Evolutionary conservation across 495 filamentous ascomycete genomes (phyloP).

Genomic region (Xylaria bambusicola): DNA sequence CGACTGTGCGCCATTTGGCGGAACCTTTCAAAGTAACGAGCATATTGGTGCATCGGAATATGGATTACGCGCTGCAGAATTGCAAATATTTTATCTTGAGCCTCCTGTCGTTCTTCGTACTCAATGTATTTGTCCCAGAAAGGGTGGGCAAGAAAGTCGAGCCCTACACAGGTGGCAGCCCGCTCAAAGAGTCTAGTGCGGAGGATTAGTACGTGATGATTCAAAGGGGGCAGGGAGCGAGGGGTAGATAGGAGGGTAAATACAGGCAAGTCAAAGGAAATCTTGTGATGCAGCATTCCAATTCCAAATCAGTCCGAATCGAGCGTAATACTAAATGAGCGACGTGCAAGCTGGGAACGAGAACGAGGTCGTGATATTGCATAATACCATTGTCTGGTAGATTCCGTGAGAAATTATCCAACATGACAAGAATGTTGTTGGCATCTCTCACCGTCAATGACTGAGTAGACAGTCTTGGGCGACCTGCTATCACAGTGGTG

Average conservation of each 20-base stretch:
- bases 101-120: constrained; percentile 88
- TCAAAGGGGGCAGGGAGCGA: constrained; percentile 36
- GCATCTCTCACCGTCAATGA: constrained; percentile 55
- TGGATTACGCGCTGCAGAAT: constrained; percentile 84
- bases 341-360: constrained; percentile 49
- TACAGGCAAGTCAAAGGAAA: constrained; percentile 58
- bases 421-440: constrained; percentile 50
- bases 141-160: constrained; percentile 91
- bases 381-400: constrained; percentile 57
- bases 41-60: constrained; percentile 97
- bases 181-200: constrained; percentile 84
- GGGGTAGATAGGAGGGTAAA: constrained; percentile 54
- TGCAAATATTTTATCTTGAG: constrained; percentile 80
- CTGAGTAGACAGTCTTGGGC: constrained; percentile 32
- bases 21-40: constrained; percentile 91
- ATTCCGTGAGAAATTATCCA: constrained; percentile 60
- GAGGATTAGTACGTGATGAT: constrained; percentile 56
- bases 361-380: constrained; percentile 45
- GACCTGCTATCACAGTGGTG: constrained; percentile 24
- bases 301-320: constrained; percentile 51
- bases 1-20: constrained; percentile 73
- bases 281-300: constrained; percentile 54
- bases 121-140: constrained; percentile 99
- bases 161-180: constrained; percentile 77
- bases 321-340: constrained; percentile 42